Base-by-base conservation (phyloP, 202 grass and related monocot genomes). In the Panicum virgatum region DNA sequence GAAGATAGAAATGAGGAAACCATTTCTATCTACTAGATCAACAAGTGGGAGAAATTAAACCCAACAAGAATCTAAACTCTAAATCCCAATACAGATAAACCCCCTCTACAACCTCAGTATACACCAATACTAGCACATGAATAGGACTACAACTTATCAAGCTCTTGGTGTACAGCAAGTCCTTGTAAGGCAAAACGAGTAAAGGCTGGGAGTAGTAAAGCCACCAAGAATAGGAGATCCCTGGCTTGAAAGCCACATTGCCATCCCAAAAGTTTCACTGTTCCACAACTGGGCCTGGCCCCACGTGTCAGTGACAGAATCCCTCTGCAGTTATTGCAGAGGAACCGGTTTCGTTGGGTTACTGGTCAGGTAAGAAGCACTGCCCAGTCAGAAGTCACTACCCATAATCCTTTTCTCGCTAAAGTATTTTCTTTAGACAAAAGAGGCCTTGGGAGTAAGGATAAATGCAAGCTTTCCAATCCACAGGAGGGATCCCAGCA, bases 381-480 rank as follows among this genome's bases (percentile, higher is more conserved):
- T 72, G 19, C 48, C 60, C 66, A 73, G 46, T 83, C 61, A 66
- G 26, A 56, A 76, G 25, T 80, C 58, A 65, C 58, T 56, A 64
- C 56, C 32, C 56, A 79, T 63, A 23, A 75, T 40, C 44, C 6
- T 73, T 37, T 63, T 40, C 44, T 71, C 15, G 5, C 32, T 16
- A 73, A 76, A 80, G 16, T 62, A 50, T 48, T 63, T 52, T 12
- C 52, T 65, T 56, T 75, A 30, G 46, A 66, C 40, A 72, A 61
- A 64, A 42, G 20, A 15, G 37, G 3, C 58, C 45, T 27, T 47
- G 44, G 47, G 70, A 64, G 75, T 58, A 39, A 60, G 84, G 30
- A 68, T 47, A 58, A 72, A 77, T 77, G 29, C 67, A 72, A 56
- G 38, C 10, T 80, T 66, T 66, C 45, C 37, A 65, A 68, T 82